These are phyloP conservation scores for Rhodotorula sp. DNA, from an alignment of 1,284 basidiomycete genomes.

Conservation along the genomic window DNA sequence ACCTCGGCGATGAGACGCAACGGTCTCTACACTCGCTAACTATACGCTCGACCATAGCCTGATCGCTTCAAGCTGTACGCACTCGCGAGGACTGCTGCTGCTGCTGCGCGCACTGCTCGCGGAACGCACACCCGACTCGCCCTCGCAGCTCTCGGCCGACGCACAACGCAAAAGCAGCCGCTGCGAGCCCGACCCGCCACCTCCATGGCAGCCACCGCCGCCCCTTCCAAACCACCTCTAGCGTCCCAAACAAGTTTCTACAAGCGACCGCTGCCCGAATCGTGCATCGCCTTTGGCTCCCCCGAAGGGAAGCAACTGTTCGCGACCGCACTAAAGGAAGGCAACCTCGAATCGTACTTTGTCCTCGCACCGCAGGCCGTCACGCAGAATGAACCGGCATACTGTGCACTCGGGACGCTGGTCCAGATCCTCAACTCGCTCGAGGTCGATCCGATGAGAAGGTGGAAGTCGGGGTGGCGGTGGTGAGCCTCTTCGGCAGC, in stretches of 20 bases:
- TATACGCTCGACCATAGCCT: too few species aligned
- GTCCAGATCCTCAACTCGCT: slow-evolving; percentile 45
- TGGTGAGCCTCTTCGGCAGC: slow-evolving; percentile 22
- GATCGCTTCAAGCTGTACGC: too few species aligned
- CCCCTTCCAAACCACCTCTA: background rate
- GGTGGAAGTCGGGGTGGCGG: slow-evolving; percentile 42
- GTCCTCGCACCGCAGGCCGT: slow-evolving; percentile 36
- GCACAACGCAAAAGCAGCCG: too few species aligned
- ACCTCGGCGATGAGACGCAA: too few species aligned
- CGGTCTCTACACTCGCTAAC: too few species aligned
- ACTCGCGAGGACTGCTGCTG: too few species aligned
- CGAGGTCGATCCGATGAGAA: slow-evolving; percentile 42
- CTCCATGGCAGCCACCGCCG: background rate
- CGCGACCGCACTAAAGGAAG: slow-evolving; percentile 32
- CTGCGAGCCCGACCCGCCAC: background rate
- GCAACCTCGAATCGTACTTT: slow-evolving; percentile 44
- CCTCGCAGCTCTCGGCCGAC: too few species aligned
- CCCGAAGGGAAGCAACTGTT: slow-evolving; percentile 40
- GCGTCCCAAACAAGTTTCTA: slow-evolving; percentile 36
- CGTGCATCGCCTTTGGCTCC: slow-evolving; percentile 39
- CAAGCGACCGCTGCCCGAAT: slow-evolving; percentile 41
- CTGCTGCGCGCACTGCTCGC: too few species aligned
- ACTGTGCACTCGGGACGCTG: slow-evolving; percentile 41
- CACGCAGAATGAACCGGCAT: slow-evolving; percentile 44
- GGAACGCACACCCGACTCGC: too few species aligned